Evolutionary conservation across 2,329 filamentous ascomycete species (phyloP).

Genomic region (Akanthomyces dipterigenus): DNA sequence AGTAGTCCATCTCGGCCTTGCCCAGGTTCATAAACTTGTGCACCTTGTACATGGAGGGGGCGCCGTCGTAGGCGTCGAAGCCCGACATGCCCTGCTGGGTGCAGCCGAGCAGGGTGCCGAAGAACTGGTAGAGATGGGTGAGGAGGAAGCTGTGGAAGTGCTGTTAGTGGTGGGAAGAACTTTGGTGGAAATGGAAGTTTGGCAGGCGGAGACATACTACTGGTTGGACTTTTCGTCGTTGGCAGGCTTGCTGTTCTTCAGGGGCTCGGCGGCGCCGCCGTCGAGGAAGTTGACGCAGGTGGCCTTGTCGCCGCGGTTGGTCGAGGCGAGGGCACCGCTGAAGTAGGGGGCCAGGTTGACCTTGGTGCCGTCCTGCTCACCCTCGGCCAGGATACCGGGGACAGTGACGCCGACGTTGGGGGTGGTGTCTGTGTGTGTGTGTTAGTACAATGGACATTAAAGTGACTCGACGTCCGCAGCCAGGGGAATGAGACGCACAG

Average conservation of each 20-base stretch:
- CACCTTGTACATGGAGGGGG: slow-evolving; percentile 42
- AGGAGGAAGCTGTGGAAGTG: slow-evolving; percentile 39
- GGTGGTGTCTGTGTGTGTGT: slow-evolving; percentile 36
- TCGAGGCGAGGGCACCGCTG: slow-evolving; percentile 45
- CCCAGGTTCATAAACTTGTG: slow-evolving; percentile 56
- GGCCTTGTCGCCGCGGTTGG: slow-evolving; percentile 43
- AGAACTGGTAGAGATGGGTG: slow-evolving; percentile 57
- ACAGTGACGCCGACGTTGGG: slow-evolving; percentile 47
- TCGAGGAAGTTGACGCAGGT: slow-evolving; percentile 54
- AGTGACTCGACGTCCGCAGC: no score
- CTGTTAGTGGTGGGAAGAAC: neutral
- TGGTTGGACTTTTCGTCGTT: slow-evolving; percentile 44
- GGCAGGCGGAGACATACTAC: slow-evolving; percentile 37
- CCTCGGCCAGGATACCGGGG: slow-evolving; percentile 49
- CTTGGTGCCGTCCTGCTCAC: slow-evolving; percentile 40
- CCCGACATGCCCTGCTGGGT: slow-evolving; percentile 40
- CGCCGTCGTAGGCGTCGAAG: slow-evolving; percentile 42
- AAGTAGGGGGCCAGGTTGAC: slow-evolving; percentile 57
- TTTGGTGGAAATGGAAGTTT: neutral
- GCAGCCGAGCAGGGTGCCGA: slow-evolving; percentile 52
- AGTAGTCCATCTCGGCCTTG: slow-evolving; percentile 46
- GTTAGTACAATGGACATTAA: neutral
- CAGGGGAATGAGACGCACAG: slow-evolving; percentile 32
- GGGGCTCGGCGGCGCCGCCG: slow-evolving; percentile 47
- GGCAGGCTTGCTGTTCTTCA: slow-evolving; percentile 49